phyloP scores from a whole-genome alignment of 176 grass and related monocot species.

The Echinochloa phyllopogon region DNA sequence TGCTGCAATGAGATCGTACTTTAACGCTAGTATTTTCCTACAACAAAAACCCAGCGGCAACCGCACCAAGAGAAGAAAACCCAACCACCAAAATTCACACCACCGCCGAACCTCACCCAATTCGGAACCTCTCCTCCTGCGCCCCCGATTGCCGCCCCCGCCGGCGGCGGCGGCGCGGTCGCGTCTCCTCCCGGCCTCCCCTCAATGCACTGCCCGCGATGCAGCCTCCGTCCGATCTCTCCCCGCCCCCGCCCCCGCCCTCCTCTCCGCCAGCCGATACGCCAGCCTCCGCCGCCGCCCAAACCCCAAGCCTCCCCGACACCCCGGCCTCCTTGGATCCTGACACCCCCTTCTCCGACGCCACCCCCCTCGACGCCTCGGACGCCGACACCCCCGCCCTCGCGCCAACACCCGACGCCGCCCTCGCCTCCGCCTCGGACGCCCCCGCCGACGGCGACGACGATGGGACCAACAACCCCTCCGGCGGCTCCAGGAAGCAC shows the following conservation, averaged over 20 bases:
- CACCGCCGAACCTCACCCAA: too few species aligned
- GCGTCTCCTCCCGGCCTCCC: background rate
- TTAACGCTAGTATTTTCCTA: too few species aligned
- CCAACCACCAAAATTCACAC: too few species aligned
- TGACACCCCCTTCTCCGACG: conserved; percentile 46
- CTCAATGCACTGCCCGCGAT: background rate
- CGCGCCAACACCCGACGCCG: background rate
- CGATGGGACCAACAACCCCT: conserved; percentile 52
- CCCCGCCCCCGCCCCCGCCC: background rate
- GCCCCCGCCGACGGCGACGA: conserved; percentile 30
- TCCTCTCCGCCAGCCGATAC: conserved; percentile 25
- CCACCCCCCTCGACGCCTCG: conserved; percentile 38
- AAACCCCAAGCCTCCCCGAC: conserved; percentile 47
- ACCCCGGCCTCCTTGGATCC: conserved; percentile 45
- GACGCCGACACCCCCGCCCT: conserved; percentile 37
- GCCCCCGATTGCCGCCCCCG: conserved; percentile 2
- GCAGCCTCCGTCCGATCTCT: background rate
- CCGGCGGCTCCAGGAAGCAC: conserved; percentile 38
- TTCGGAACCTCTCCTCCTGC: background rate
- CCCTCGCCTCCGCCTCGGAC: background rate
- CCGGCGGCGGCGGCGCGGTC: conserved; percentile 2
- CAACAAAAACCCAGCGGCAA: too few species aligned
- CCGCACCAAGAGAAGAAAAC: too few species aligned
- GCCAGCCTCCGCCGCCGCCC: conserved; percentile 24
- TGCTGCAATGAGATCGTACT: too few species aligned